Evolutionary conservation across 2,329 filamentous ascomycete genomes (phyloP), one percentile per base, ranked within the genome.

Genomic region (Ophiostoma quercus): DNA sequence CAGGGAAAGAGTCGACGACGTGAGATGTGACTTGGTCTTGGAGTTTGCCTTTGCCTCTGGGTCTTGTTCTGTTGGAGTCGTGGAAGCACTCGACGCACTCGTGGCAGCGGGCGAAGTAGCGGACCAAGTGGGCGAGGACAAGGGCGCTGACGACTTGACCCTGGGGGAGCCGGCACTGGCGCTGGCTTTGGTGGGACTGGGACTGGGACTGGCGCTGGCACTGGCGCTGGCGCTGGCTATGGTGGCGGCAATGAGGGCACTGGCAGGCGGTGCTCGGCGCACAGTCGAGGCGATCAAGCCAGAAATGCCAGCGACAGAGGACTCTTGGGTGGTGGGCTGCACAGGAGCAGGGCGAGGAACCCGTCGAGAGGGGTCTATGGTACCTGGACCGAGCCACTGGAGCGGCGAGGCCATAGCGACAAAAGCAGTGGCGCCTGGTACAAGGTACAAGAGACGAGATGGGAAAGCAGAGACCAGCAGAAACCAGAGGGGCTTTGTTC

Each of bases 321-420:
- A 22, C 62, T 41, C 37, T 9, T n/a, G 6, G 22, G 68, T 54
- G 14, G 70, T 68, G 19, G 72, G 62, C 62, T 41, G 62, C 19
- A 39, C 57, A 62, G 66, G 67, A 66, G 63, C 19, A 6, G 71
- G 51, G 19, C 9, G 67, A 14, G 57, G 69, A 12, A 51, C 68
- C 68, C 67, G 69, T 71, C 47, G 60, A n/a, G 70, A 69, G 54
- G 68, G 65, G 71, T 73, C 70, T 54, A 69, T 70, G 69, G 71
- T 73, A 74, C 73, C 68, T 71, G 72, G 63, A 60, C 71, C 71
- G 54, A 73, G 67, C 72, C 71, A 72, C 57, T 68, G 37, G 16
- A 41, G 47, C 43, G 54, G 51, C 34, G 67, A 63, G 16, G 57
- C 22, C 67, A 62, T 47, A 65, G 39, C 22, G 65, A 39, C n/a